Conservation (phyloP, 176 grass and related monocot genomes). For the Oryza australiensis region DNA sequence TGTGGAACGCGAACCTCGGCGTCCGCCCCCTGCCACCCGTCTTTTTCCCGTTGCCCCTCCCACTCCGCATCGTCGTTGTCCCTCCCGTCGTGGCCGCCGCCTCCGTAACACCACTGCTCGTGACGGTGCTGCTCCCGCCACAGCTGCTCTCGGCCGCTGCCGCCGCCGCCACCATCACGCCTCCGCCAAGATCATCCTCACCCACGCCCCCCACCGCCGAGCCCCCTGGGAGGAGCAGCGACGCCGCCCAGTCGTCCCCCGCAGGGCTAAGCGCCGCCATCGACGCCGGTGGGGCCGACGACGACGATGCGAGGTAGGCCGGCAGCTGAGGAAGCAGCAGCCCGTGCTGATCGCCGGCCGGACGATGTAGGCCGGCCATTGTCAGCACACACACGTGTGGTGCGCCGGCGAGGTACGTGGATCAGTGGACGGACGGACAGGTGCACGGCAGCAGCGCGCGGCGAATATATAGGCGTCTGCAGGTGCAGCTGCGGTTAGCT, state of each 20-base stretch:
- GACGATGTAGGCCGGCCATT: conserved; percentile 6
- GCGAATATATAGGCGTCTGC: conserved; percentile 35
- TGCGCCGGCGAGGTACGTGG: background rate
- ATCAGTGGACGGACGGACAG: background rate
- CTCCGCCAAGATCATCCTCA: background rate
- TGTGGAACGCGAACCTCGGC: conserved; percentile 83
- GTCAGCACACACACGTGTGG: no score
- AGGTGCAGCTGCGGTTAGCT: conserved; percentile 37
- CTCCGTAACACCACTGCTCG: background rate
- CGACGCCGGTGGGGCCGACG: background rate
- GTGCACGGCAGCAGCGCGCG: background rate
- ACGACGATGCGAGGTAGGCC: background rate
- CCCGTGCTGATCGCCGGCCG: background rate
- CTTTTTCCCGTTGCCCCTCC: conserved; percentile 45
- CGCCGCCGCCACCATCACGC: background rate
- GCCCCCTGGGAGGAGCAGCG: conserved; percentile 29
- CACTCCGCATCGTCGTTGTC: background rate
- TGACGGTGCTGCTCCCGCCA: background rate
- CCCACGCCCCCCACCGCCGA: background rate
- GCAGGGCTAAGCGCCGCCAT: background rate
- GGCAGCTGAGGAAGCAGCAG: background rate
- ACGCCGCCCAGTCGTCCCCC: conserved; percentile 49
- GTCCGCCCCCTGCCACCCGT: conserved; percentile 1
- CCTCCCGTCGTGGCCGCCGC: no score
- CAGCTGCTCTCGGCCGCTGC: background rate